Percentiles rank a stretch among this genome's conserved stretches.
Conservation (phyloP, 2,329 filamentous ascomycete species). For the Arthrobotrys megalospora region DNA sequence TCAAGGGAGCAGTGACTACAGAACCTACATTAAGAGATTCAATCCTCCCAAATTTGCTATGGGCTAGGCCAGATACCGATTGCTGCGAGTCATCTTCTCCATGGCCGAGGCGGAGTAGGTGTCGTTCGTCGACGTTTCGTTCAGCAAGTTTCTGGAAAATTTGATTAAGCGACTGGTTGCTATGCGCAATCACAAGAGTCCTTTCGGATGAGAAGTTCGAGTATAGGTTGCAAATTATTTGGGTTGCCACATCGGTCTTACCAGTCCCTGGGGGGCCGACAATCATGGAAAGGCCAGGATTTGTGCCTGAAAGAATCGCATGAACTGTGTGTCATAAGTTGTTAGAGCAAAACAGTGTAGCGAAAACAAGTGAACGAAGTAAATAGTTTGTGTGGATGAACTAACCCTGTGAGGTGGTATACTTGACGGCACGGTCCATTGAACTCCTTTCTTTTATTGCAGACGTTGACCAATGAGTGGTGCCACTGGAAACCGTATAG, state of each 20-base stretch:
- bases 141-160: conserved; percentile 98
- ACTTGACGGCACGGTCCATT: conserved; percentile 8
- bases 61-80: conserved; percentile 79
- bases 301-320: conserved; percentile 92
- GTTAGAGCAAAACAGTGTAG: conserved; percentile 72
- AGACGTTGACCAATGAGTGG: background rate
- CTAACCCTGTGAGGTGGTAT: conserved; percentile 44
- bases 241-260: conserved; percentile 98
- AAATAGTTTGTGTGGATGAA: background rate
- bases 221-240: conserved; percentile 99
- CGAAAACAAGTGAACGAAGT: conserved; percentile 67
- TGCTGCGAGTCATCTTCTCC: conserved; percentile 90
- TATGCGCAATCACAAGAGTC: conserved; percentile 93
- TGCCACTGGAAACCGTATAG: conserved; percentile 33
- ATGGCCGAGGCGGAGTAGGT: conserved; percentile 91
- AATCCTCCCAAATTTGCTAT: conserved; percentile 93
- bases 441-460: background rate
- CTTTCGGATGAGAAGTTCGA: conserved; percentile 96
- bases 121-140: conserved; percentile 93
- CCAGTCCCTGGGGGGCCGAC: conserved; percentile 96
- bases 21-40: conserved; percentile 81
- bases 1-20: background rate
- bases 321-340: conserved; percentile 72
- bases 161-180: conserved; percentile 97
- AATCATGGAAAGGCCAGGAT: conserved; percentile 92